Percentiles rank a stretch among this genome's conserved stretches.
phyloP scores from a whole-genome alignment of 495 filamentous ascomycete species.

The Achaetomiella virescens region DNA sequence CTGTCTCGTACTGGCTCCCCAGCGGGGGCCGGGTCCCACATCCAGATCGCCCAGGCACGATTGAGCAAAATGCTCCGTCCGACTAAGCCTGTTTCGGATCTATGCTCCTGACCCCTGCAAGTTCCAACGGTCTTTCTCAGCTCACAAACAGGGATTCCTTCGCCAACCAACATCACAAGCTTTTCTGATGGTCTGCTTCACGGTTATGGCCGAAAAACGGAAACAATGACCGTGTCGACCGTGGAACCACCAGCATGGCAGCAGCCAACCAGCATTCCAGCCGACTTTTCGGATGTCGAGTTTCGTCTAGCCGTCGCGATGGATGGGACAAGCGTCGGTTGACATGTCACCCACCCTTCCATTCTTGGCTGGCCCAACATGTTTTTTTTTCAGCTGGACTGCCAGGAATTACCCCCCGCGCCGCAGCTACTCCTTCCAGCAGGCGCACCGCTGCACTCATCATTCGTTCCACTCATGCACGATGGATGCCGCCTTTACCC shows the following conservation, averaged over 20 bases:
- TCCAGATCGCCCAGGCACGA: not conserved
- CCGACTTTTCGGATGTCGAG: no score
- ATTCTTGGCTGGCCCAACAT: not conserved
- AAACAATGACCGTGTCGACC: not conserved
- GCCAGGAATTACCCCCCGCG: no score
- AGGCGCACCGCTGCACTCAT: no score
- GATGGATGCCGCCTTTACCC: no score
- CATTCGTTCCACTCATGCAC: no score
- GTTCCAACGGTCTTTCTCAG: not conserved
- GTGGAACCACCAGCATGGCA: no score
- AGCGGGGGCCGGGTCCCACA: not conserved
- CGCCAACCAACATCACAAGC: no score
- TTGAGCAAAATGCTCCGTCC: slow-evolving; percentile 1
- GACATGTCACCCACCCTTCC: not conserved
- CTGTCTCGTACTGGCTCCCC: not conserved
- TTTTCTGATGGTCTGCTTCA: not conserved
- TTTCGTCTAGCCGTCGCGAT: no score
- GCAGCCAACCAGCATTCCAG: no score
- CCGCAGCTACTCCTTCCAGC: no score
- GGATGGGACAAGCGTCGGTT: no score
- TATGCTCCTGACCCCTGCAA: not conserved
- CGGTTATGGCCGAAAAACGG: not conserved
- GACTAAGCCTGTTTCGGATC: slow-evolving; percentile 18
- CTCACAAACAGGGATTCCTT: not conserved
- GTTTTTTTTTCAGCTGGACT: not conserved